Percentiles rank a stretch among this genome's conserved stretches.
phyloP scores from a whole-genome alignment of 371 early-diverging fungal genomes.

The Vairimorpha necatrix region DNA sequence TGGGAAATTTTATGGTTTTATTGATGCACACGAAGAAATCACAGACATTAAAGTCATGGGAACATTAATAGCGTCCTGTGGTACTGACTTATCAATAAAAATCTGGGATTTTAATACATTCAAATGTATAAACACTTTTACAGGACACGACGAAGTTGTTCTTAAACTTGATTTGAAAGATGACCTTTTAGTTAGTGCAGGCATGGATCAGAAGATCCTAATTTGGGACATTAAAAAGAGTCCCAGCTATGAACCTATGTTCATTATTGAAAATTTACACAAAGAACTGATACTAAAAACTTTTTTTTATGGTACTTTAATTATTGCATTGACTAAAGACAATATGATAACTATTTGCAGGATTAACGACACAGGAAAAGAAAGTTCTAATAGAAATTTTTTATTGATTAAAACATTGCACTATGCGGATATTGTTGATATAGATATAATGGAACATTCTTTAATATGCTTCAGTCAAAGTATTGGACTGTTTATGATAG shows the following conservation, averaged over 20 bases:
- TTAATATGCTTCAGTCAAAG: neutral
- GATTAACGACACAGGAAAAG: neutral
- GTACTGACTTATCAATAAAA: conserved; percentile 5
- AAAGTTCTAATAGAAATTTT: neutral
- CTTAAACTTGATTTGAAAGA: neutral
- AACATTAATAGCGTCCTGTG: neutral
- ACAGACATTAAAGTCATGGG: neutral
- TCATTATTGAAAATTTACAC: neutral
- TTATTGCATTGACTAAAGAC: neutral
- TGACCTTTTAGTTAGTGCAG: neutral
- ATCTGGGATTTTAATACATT: neutral
- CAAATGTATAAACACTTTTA: neutral
- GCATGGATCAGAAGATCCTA: neutral
- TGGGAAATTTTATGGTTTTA: neutral
- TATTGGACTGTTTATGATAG: neutral
- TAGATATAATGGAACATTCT: neutral
- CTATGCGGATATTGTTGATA: neutral
- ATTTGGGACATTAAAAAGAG: neutral
- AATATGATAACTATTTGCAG: neutral
- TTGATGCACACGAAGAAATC: neutral
- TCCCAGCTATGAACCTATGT: neutral
- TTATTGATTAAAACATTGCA: neutral
- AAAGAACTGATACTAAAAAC: neutral
- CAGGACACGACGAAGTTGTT: neutral
- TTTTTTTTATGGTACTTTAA: neutral